These are phyloP conservation scores for Pseudocohnilembus persalinus DNA, from an alignment of 169 alveolate species.

Conservation along the genomic window DNA sequence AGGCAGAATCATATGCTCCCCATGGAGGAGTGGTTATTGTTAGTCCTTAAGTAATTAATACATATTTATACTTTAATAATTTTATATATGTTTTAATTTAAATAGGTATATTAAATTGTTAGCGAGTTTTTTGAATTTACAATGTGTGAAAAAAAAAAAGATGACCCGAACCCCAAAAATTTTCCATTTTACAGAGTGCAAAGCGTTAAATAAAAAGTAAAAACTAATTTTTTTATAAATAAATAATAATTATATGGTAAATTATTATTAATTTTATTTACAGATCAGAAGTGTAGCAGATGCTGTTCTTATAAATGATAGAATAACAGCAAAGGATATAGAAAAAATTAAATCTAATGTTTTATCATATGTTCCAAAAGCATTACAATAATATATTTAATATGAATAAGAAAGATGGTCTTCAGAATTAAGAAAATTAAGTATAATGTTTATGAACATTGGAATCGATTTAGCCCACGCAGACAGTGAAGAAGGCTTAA, in stretches of 20 bases:
- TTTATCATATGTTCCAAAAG: constrained; percentile 77
- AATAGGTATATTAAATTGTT: not conserved
- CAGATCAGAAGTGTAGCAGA: constrained; percentile 67
- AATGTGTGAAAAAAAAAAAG: not conserved
- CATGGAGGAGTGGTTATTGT: not conserved
- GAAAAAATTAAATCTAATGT: constrained; percentile 53
- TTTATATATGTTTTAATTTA: too few relatives aligned
- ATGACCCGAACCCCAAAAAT: not conserved
- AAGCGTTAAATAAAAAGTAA: not conserved
- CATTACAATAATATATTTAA: constrained; percentile 76
- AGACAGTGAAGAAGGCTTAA: constrained; percentile 67
- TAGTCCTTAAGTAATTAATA: not conserved
- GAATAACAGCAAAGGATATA: constrained; percentile 49
- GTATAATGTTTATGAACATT: constrained; percentile 81
- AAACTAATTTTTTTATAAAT: too few relatives aligned
- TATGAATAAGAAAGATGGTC: constrained; percentile 74
- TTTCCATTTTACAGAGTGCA: not conserved
- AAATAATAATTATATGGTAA: too few relatives aligned
- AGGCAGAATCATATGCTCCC: not conserved
- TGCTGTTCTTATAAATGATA: constrained; percentile 72
- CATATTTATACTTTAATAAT: too few relatives aligned
- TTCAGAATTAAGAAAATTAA: constrained; percentile 72
- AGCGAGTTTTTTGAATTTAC: not conserved
- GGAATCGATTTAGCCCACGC: constrained; percentile 74
- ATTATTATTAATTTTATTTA: too few relatives aligned